Conservation (phyloP, 306 rosid species). For the Bauhinia variegata region DNA sequence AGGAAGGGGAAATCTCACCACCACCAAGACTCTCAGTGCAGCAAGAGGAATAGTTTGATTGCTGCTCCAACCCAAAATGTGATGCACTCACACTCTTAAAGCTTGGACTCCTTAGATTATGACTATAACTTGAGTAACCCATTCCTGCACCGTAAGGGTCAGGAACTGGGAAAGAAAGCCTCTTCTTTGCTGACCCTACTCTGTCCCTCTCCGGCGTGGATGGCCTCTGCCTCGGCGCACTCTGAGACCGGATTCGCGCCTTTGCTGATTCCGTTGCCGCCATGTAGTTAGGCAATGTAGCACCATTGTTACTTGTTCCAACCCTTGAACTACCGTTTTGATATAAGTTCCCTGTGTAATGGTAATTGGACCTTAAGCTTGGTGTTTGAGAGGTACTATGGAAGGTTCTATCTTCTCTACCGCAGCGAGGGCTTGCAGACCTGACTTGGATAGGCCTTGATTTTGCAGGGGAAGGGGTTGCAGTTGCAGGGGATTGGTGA, state of each 20-base stretch:
- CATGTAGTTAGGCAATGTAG: slow-evolving; percentile 91
- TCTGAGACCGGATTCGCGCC: slow-evolving; percentile 86
- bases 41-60: slow-evolving; percentile 90
- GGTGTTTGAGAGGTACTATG: slow-evolving; percentile 74
- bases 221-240: slow-evolving; percentile 94
- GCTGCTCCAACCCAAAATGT: slow-evolving; percentile 72
- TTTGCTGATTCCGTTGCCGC: slow-evolving; percentile 95
- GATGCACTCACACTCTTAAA: slow-evolving; percentile 76
- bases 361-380: slow-evolving; percentile 80
- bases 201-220: slow-evolving; percentile 87
- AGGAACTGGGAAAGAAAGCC: slow-evolving; percentile 86
- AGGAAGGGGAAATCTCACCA: slow-evolving; percentile 89
- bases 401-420: slow-evolving; percentile 70
- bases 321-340: slow-evolving; percentile 49
- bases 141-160: slow-evolving; percentile 61
- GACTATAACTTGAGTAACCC: slow-evolving; percentile 63
- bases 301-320: slow-evolving; percentile 46
- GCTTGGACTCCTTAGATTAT: slow-evolving; percentile 86
- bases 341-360: slow-evolving; percentile 55
- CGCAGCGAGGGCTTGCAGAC: slow-evolving; percentile 75
- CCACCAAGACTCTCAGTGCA: slow-evolving; percentile 87
- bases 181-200: slow-evolving; percentile 77
- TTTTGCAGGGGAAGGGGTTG: slow-evolving; percentile 84
- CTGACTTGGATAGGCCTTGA: slow-evolving; percentile 73
- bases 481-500: slow-evolving; percentile 66